Evolutionary conservation across 2,329 filamentous ascomycete species (phyloP).

Genomic region (Calonectria pseudoturangicola): DNA sequence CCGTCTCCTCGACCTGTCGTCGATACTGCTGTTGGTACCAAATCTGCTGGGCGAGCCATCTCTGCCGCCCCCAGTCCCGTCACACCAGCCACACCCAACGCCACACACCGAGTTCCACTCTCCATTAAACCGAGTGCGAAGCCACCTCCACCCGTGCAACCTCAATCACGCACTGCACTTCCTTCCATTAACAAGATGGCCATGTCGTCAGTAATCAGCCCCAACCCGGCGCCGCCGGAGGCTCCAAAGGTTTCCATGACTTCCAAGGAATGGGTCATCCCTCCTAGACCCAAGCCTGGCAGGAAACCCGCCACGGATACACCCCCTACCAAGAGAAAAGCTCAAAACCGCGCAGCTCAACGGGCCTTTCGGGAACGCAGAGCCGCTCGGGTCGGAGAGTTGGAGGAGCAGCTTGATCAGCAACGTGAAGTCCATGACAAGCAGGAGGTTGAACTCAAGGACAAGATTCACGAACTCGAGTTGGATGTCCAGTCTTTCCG

Average conservation of each 20-base stretch:
- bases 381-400: conserved; percentile 86
- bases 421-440: conserved; percentile 75
- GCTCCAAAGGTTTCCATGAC: conserved; percentile 77
- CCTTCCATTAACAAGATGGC: conserved; percentile 66
- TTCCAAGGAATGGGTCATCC: conserved; percentile 90
- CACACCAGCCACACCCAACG: conserved; percentile 50
- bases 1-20: conserved; percentile 47
- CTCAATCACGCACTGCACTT: conserved; percentile 58
- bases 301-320: conserved; percentile 96
- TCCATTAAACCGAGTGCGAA: conserved; percentile 55
- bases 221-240: conserved; percentile 61
- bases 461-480: conserved; percentile 76
- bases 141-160: conserved; percentile 56
- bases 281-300: conserved; percentile 90
- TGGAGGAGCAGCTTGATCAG: conserved; percentile 80
- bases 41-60: conserved; percentile 49
- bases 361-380: conserved; percentile 91
- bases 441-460: conserved; percentile 73
- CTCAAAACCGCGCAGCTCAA: conserved; percentile 94
- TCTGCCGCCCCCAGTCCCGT: conserved; percentile 48
- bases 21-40: conserved; percentile 46
- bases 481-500: conserved; percentile 80
- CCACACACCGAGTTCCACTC: conserved; percentile 56
- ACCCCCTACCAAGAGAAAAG: conserved; percentile 93
- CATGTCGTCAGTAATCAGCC: conserved; percentile 69